Evolutionary conservation across 1,284 basidiomycete genomes (phyloP).

Genomic region (Sporisorium sorghi): DNA sequence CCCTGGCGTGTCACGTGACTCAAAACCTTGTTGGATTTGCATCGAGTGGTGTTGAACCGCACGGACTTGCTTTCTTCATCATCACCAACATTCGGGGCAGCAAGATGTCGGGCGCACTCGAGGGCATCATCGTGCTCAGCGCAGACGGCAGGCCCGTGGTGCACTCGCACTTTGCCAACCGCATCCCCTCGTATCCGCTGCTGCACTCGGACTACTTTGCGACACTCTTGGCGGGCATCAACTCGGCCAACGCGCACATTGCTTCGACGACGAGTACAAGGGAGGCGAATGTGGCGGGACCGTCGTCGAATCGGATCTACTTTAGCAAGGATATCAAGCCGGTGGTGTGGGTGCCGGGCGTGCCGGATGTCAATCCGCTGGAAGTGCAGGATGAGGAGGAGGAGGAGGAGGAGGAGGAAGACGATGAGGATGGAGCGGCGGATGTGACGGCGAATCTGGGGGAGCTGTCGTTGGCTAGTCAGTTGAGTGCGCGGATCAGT

Average conservation of each 20-base stretch:
- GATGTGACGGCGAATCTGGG: constrained; percentile 25
- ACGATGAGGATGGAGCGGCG: constrained; percentile 23
- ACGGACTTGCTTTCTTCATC: background rate
- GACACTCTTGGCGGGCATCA: constrained; percentile 73
- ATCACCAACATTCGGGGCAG: background rate
- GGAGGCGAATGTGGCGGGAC: constrained; percentile 5
- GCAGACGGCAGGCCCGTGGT: constrained; percentile 86
- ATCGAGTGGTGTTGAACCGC: too few relatives aligned
- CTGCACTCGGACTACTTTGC: constrained; percentile 88
- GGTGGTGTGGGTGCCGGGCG: constrained; percentile 56
- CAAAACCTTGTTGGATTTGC: constrained; percentile 10
- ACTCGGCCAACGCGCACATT: constrained; percentile 47
- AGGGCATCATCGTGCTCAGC: constrained; percentile 90
- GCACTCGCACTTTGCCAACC: constrained; percentile 87
- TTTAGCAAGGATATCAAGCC: constrained; percentile 53
- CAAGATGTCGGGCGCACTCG: constrained; percentile 71
- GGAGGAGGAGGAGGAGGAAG: constrained; percentile 29
- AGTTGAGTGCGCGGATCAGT: constrained; percentile 39
- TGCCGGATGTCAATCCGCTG: constrained; percentile 39
- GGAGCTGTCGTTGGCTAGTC: constrained; percentile 46
- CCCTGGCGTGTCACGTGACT: constrained; percentile 32
- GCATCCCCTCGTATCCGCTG: constrained; percentile 81
- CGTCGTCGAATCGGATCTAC: constrained; percentile 35
- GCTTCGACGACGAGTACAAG: constrained; percentile 13
- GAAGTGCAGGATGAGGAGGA: constrained; percentile 32